Evolutionary conservation across 129 eudicot genomes (phyloP), one percentile per base, ranked within the genome.

Genomic region (Chrysanthemum makinoi): DNA sequence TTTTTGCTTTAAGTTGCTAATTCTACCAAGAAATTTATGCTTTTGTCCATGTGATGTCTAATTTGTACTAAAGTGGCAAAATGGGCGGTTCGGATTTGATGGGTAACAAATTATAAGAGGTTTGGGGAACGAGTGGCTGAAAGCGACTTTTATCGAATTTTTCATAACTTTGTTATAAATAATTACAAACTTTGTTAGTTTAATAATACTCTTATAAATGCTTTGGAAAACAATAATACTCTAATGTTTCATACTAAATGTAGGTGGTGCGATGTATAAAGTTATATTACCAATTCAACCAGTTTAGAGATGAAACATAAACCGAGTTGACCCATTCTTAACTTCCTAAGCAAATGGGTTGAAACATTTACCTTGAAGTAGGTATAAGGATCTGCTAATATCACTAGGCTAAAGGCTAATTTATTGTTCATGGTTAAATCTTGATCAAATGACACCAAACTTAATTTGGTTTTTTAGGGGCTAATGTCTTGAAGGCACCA

Each of bases 401-500:
- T 63, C 50, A 73, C 35, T 28, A 5, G 78, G 46, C 65, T 14
- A 20, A 63, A 73, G 53, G 30, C 28, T 39, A 52, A 62, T 15
- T 49, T 35, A 33, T 62, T 35, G 49, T n/a, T 54, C 47, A 13
- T 65, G 47, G 57, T 39, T 44, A 39, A 17, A 53, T 55, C 18
- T 52, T 39, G 30, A 44, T 74, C 11, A 43, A 62, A 13, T 74
- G 55, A 75, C 44, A 55, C 62, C n/a, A 73, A 62, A 30, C 20
- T 75, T 11, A 0, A 46, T 66, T 19, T 24, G 56, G 72, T 66
- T 75, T 65, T 66, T 6, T 58, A 57, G 72, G 65, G 65, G 19
- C 65, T 13, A 19, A 59, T 55, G 20, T 74, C 65, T 65, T 39
- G 16, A 11, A 39, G 33, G 65, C 72, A 55, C 39, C 73, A 57